Evolutionary conservation across 305 asterid species (phyloP).

Genomic region (Solanum chacoense): DNA sequence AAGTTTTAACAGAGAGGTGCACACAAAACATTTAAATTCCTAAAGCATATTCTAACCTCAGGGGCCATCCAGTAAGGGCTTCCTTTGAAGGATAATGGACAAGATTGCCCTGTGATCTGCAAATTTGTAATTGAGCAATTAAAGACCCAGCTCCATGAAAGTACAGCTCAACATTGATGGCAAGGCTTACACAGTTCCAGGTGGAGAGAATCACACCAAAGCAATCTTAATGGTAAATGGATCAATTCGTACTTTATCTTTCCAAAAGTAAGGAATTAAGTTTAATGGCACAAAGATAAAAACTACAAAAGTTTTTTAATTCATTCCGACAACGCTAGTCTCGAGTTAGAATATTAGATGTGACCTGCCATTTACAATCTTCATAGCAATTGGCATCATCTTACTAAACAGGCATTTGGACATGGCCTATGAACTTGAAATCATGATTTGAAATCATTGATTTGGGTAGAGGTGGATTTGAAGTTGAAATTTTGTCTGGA

Average conservation of each 20-base stretch:
- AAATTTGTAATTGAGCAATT: conserved; percentile 22
- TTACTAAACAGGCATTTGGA: neutral
- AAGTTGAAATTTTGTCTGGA: neutral
- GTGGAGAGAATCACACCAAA: neutral
- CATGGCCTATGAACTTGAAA: neutral
- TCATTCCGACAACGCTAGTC: neutral
- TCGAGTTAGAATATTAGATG: neutral
- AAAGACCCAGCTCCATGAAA: neutral
- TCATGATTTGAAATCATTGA: neutral
- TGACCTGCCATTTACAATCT: neutral
- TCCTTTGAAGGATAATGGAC: conserved; percentile 77
- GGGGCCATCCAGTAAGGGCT: conserved; percentile 99
- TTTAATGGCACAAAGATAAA: neutral
- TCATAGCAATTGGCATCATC: neutral
- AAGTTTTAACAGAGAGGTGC: neutral
- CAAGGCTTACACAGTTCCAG: neutral
- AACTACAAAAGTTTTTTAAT: neutral
- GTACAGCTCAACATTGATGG: neutral
- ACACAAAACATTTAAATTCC: neutral
- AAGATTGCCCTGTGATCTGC: conserved; percentile 77
- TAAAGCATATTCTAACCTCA: conserved; percentile 44
- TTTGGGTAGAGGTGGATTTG: neutral
- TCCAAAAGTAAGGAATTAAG: neutral
- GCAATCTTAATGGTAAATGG: neutral
- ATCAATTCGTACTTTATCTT: neutral